Base-by-base conservation (phyloP, 345 rosid genomes). In the Gossypium mustelinum region DNA sequence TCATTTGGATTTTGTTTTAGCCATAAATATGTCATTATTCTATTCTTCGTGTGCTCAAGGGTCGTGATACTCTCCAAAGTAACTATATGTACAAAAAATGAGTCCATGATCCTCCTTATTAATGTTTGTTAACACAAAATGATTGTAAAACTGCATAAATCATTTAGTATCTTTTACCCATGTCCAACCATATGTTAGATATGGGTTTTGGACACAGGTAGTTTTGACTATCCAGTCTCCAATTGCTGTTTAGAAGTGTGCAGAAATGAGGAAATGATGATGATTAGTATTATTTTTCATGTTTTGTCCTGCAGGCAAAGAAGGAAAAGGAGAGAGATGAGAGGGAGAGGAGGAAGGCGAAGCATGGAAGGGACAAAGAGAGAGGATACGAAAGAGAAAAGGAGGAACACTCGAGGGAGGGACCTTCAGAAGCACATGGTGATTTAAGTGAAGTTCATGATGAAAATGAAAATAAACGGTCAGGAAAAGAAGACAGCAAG, bases 251-350 rank as follows among this genome's bases (percentile, higher is more conserved):
- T 66, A 11, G 71, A 45, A 67, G 54, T 1, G 13, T 67, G 29
- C 14, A 45, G 22, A 48, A 7, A 45, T 25, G 43, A 50, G 73
- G 17, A 14, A 50, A 16, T 68, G 12, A 27, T 29, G 41, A 34
- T 34, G 41, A 1, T 34, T 34, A 5, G 7, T 34, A 34, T 68
- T 22, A 6, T 51, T 72, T 73, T 6, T 45, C 1, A 1, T 13
- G 4, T 51, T 51, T 24, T 74, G 12, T 66, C 77, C 65, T 80
- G 79, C 84, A 91, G 98, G 92, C 85, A 29, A 87, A 87, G 73
- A 90, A 82, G 80, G 89, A 88, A 73, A 88, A 86, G 56, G 90
- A 85, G 81, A 89, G 87, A 82, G 92, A 86, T 62, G 93, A 88
- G 70, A 89, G 84, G 73, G 93, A 94, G 51, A 84, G 82, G 82